Percentiles rank a stretch among this genome's conserved stretches.
Conservation (phyloP, 2,329 filamentous ascomycete species). For the Dothistroma pini region DNA sequence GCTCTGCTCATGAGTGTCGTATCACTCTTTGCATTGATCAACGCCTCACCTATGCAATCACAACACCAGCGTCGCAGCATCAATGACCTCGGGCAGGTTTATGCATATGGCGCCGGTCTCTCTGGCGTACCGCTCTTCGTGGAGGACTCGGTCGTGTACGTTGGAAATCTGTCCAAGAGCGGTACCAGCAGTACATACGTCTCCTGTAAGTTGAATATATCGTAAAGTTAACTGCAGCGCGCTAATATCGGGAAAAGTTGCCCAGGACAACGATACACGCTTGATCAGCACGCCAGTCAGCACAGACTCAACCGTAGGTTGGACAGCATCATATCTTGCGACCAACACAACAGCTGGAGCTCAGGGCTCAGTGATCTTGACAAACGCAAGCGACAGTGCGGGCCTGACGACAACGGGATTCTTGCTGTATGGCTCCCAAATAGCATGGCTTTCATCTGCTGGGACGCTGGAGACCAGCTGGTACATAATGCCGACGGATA, state of each 20-base stretch:
- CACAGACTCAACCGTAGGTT: neutral
- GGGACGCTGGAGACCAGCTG: neutral
- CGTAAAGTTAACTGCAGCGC: neutral
- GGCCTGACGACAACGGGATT: neutral
- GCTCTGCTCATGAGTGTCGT: neutral
- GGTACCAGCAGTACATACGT: conserved; percentile 16
- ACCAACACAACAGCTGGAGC: neutral
- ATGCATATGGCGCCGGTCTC: conserved; percentile 1
- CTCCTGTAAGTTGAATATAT: neutral
- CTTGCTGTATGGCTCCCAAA: neutral
- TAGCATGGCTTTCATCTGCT: neutral
- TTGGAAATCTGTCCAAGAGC: conserved; percentile 1
- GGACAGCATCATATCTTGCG: neutral
- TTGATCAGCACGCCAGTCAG: neutral
- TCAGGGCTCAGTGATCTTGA: neutral
- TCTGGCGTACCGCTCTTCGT: conserved; percentile 5
- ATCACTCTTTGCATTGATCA: neutral
- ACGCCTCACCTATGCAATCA: neutral
- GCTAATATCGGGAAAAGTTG: neutral
- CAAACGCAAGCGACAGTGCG: neutral
- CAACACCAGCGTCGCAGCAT: neutral
- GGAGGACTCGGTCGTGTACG: neutral
- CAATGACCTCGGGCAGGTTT: neutral
- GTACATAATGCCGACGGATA: neutral
- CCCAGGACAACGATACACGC: neutral